phyloP scores from a whole-genome alignment of 495 filamentous ascomycete genomes.

The Hypoxylon fragiforme region DNA sequence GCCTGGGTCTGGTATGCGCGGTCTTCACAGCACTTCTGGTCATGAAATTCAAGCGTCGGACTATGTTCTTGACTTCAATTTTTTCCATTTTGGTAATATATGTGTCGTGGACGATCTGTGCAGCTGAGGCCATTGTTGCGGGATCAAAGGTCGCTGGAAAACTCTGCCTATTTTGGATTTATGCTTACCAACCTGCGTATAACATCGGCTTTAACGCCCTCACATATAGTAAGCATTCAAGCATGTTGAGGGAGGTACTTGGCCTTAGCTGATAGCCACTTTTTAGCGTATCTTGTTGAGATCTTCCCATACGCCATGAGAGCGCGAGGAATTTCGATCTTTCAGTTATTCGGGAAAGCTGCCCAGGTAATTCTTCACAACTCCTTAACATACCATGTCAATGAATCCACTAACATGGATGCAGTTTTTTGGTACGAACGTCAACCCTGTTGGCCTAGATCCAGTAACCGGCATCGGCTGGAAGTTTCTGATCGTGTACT shows the following conservation, averaged over 20 bases:
- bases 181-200: constrained; percentile 59
- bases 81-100: constrained; percentile 50
- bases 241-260: not conserved
- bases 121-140: constrained; percentile 48
- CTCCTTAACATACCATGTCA: not conserved
- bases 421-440: constrained; percentile 63
- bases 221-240: constrained; percentile 54
- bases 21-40: constrained; percentile 50
- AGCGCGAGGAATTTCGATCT: constrained; percentile 60
- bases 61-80: constrained; percentile 56
- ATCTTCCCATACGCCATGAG: constrained; percentile 62
- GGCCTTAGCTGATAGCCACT: constrained; percentile 4
- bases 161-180: constrained; percentile 59
- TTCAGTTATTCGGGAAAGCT: constrained; percentile 61
- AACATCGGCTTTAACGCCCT: constrained; percentile 63
- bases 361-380: constrained; percentile 35
- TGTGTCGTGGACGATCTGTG: constrained; percentile 55
- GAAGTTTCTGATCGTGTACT: constrained; percentile 67
- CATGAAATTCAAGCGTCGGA: constrained; percentile 52
- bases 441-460: constrained; percentile 65
- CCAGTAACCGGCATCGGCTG: constrained; percentile 53
- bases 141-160: constrained; percentile 46
- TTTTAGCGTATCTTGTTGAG: constrained; percentile 58
- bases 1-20: constrained; percentile 54
- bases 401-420: not conserved